These are phyloP conservation scores for Heteromeles arbutifolia DNA, from an alignment of 306 rosid species.

Conservation along the genomic window DNA sequence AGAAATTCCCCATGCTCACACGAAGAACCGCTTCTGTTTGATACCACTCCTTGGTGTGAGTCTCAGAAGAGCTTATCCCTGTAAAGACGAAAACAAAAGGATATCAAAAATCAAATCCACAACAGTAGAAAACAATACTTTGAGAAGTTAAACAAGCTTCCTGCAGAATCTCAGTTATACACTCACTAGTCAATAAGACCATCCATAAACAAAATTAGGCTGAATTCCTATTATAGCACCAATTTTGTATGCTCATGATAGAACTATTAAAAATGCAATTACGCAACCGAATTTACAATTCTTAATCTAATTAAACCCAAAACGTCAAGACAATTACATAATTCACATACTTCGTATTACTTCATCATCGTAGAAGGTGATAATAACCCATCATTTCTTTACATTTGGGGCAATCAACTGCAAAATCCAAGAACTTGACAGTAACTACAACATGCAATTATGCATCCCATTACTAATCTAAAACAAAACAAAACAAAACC, in stretches of 20 bases:
- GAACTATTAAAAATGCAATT: background rate
- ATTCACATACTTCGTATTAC: background rate
- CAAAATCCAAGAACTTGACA: background rate
- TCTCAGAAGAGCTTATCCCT: slow-evolving; percentile 68
- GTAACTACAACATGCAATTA: background rate
- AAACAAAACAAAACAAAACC: background rate
- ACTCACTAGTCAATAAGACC: background rate
- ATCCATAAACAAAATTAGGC: background rate
- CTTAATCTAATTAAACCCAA: background rate
- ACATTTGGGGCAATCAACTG: background rate
- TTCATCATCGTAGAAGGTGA: background rate
- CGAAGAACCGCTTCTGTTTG: slow-evolving; percentile 91
- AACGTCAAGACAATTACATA: background rate
- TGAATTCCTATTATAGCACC: background rate
- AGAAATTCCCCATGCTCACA: slow-evolving; percentile 86
- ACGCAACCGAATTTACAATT: background rate
- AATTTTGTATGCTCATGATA: background rate
- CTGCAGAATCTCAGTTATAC: background rate
- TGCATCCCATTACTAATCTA: background rate
- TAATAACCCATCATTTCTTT: background rate
- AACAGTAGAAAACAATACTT: background rate
- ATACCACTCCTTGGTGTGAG: slow-evolving; percentile 66
- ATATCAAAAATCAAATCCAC: background rate
- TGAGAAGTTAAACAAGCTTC: background rate
- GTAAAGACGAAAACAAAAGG: background rate